These are phyloP conservation scores for Diddensiella caesifluorescens DNA, from an alignment of 805 yeast species.

Conservation along the genomic window DNA sequence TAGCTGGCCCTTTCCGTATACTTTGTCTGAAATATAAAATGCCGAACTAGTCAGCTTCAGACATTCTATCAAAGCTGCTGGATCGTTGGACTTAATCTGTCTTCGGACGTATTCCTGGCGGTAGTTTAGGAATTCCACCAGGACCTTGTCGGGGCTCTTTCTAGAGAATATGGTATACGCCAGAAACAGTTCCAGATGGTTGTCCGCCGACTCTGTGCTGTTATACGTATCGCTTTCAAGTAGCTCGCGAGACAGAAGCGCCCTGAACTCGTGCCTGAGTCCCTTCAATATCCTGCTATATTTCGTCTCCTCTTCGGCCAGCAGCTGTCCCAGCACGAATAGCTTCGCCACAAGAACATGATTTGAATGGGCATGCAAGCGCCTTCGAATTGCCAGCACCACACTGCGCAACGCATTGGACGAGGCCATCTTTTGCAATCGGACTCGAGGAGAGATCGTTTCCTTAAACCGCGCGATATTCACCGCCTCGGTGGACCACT, in stretches of 20 bases:
- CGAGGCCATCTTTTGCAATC: neutral
- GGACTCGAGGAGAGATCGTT: neutral
- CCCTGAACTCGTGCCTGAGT: neutral
- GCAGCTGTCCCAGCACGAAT: constrained; percentile 4
- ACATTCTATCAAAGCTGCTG: constrained; percentile 7
- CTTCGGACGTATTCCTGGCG: constrained; percentile 4
- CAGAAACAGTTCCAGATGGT: constrained; percentile 18
- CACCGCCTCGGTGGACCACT: constrained; percentile 12
- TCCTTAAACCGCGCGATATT: constrained; percentile 9
- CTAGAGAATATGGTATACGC: constrained; percentile 21
- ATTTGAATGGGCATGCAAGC: neutral
- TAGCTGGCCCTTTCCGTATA: constrained; percentile 16
- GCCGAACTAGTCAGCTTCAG: constrained; percentile 15
- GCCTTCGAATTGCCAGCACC: constrained; percentile 5
- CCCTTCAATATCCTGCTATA: neutral
- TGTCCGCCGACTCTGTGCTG: constrained; percentile 6
- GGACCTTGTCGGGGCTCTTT: constrained; percentile 17
- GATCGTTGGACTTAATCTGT: neutral
- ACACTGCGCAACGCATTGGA: constrained; percentile 4
- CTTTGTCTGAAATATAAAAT: constrained; percentile 11
- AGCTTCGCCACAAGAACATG: constrained; percentile 5
- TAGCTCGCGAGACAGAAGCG: neutral
- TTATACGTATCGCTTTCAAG: neutral
- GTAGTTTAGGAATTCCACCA: constrained; percentile 11
- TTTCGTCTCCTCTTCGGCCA: neutral